Evolutionary conservation across 23 red algal species (phyloP), one percentile per base, ranked within the genome.

Genomic region (Gracilaria gracilis): DNA sequence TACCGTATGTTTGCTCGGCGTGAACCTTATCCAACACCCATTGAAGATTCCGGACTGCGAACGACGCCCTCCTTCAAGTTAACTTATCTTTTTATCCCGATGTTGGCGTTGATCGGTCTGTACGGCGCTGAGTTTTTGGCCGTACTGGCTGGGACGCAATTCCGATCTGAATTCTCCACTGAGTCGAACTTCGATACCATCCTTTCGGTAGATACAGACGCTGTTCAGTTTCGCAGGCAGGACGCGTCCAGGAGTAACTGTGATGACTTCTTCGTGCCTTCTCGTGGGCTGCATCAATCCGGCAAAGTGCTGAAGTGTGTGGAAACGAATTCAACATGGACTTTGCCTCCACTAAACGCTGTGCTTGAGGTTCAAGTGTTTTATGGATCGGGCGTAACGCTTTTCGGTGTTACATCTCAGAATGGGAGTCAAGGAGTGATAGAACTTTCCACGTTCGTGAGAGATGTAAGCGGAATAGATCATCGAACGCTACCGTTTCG

Each of bases 261-360:
- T 35, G 62, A 67, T 35, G 62, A 67, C 62, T 67, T 67, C 25
- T 67, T 67, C 33, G 62, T 67, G 27, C 62, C 62, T 2, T 15
- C 27, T 5, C 11, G 62, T 9, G 62, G 62, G 20, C 32, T 67
- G 33, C 25, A 34, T 11, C 5, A 36, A 15, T 9, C 11, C 6
- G 62, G 62, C 1, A 67, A 67, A 33, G 62, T 67, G 9, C 62
- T 67, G 14, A 67, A 67, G 62, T 67, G 62, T 21, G 62, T 67
- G 27, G 24, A 67, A 36, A 13, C 11, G 62, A 67, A 64, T 64
- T 64, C 59, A n/a, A 64, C 21, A 7, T 31, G n/a, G 21, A 64
- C 28, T 6, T 64, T n/a, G 21, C n/a, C 21, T n/a, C 59, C 59
- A 31, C 21, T 27, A 8, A 4, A 20, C 21, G n/a, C 21, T 17